Conservation (phyloP, 2,329 filamentous ascomycete genomes). For the Aspergillus viridinutans region DNA sequence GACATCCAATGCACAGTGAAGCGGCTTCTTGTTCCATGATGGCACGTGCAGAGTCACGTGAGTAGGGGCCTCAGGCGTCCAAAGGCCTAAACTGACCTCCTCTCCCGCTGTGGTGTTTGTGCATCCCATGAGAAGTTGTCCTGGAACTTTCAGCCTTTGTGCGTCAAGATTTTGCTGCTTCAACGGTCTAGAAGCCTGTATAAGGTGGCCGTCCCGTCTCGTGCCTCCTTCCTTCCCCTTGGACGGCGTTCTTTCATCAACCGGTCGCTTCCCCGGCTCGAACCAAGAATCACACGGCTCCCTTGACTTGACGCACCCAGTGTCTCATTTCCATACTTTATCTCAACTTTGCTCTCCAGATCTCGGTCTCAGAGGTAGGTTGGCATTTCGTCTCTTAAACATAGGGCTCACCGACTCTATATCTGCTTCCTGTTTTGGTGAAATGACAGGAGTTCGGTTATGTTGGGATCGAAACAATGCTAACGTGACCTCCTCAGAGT, state of each 20-base stretch:
- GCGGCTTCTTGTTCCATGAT: slow-evolving; percentile 8
- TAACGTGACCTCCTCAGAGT: slow-evolving; percentile 32
- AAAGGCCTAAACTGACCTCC: slow-evolving; percentile 16
- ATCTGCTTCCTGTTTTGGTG: slow-evolving; percentile 2
- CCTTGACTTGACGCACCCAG: slow-evolving; percentile 24
- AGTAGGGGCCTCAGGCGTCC: slow-evolving; percentile 12
- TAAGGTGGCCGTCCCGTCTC: slow-evolving; percentile 29
- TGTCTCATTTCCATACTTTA: slow-evolving; percentile 13
- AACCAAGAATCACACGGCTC: slow-evolving; percentile 28
- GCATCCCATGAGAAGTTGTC: slow-evolving; percentile 24
- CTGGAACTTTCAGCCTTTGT: slow-evolving; percentile 17
- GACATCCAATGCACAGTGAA: neutral
- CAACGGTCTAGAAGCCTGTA: slow-evolving; percentile 26
- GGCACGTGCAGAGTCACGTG: slow-evolving; percentile 15
- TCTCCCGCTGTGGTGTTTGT: slow-evolving; percentile 19
- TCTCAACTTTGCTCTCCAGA: slow-evolving; percentile 9
- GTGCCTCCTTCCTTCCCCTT: slow-evolving; percentile 22
- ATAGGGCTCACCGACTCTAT: neutral
- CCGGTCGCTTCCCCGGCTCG: slow-evolving; percentile 26
- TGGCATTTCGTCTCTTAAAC: neutral
- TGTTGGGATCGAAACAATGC: slow-evolving; percentile 19
- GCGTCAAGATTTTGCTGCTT: slow-evolving; percentile 17
- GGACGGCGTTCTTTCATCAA: slow-evolving; percentile 19
- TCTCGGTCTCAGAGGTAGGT: slow-evolving; percentile 16
- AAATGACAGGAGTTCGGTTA: slow-evolving; percentile 10